Evolutionary conservation across 805 yeast species (phyloP), one percentile per base, ranked within the genome.

Genomic region (Isabelozyma pseudorhagii): DNA sequence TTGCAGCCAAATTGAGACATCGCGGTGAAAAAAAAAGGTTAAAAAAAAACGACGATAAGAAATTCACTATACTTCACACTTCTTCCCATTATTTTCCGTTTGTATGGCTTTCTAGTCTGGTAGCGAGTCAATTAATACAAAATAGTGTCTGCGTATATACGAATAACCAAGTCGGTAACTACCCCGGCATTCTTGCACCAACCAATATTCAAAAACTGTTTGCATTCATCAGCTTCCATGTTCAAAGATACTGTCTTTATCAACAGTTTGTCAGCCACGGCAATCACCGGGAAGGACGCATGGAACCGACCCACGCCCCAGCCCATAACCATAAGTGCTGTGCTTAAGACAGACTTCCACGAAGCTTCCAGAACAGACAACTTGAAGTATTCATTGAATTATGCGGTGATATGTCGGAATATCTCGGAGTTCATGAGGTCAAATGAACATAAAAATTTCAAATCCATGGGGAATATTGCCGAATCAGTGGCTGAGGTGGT

Each of bases 321-420:
- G 58, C 89, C 90, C 3, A 75, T 88, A 21, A 61, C 70, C 2
- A 72, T 89, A 6, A 78, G 87, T 9, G 74, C 88, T 25, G 73
- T 76, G 42, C 77, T 89, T 53, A 70, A 71, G 34, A 87, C 96
- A 0, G 82, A 84, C 58, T 86, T 92, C 59, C 73, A 79, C 21
- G 72, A 79, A 48, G 92, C 97, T n/a, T 83, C 93, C n/a, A 67
- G 69, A 10, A 81, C 84, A 0, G 98, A 93, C 67, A 93, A 92
- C 61, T 75, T 93, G 57, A 80, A 82, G 51, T 82, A 87, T 59
- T 87, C 97, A 5, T 79, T 93, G 54, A 93, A 93, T 67, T 93
- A 93, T 66, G 97, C 97, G 2, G 91, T 84, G 4, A 78, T 93
- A 4, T 82, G 93, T 4, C 74, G 89, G 46, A 80, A 81, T 40